Base-by-base conservation (phyloP, 2,329 filamentous ascomycete genomes). In the Exophiala bonariae region DNA sequence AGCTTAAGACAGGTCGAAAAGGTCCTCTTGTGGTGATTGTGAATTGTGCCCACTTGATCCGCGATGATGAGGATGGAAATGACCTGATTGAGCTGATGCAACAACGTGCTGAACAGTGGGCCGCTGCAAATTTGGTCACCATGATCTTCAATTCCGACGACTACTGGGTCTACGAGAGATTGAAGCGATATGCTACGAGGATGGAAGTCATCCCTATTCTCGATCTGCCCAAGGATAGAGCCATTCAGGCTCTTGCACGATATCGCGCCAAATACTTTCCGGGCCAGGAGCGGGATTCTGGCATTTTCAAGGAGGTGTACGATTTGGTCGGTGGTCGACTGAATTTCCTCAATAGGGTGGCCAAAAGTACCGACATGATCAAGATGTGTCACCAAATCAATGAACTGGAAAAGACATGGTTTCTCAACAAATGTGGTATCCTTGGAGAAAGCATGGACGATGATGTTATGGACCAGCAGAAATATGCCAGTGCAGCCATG, bases 381-480 rank as follows among this genome's bases (percentile, higher is more conserved):
- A 72, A 71, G 18, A 89, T 86, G 22, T 96, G 91, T 66, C 72
- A 93, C 34, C 68, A 78, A 16, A 89, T 91, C 56, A 85, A 80
- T 60, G 72, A 80, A 28, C 79, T 77, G 31, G 87, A 91, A 62
- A 87, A 87, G 64, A 85, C 82, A 1, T 91, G 87, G 87, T 85
- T 90, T 58, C 68, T 90, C 16, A 90, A 89, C 67, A 83, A 86
- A 63, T 89, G 86, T 64, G 86, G 86, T 74, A 87, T 90, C 44
- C 75, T 91, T 1, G 87, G 87, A 14, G 74, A 71, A 51, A 83
- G 85, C 54, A 90, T 86, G 85, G 93, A 97, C 59, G 93, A 97
- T 68, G 93, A 99, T 64, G 93, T 96, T 58, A 97, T 97, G 85
- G 89, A 96, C 63, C 88, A 96, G 67, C 90, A 97, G 65, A 96